Conservation (phyloP, 2,329 filamentous ascomycete species). For the Beauveria sp. region DNA sequence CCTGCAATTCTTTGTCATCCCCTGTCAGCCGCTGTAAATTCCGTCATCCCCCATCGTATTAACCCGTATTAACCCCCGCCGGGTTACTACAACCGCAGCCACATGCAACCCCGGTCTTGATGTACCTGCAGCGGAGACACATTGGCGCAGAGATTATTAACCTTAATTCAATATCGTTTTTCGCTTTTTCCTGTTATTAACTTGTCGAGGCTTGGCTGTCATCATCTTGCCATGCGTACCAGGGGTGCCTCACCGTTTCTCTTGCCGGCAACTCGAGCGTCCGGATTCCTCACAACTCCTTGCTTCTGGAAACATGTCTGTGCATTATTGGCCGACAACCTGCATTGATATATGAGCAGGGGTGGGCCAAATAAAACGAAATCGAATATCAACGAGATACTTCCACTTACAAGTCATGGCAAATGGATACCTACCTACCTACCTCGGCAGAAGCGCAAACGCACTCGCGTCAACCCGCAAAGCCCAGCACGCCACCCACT, state of each 20-base stretch:
- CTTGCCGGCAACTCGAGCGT: background rate
- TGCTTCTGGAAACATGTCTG: conserved; percentile 5
- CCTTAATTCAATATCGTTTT: background rate
- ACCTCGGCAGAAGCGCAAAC: background rate
- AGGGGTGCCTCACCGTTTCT: background rate
- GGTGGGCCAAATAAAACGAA: background rate
- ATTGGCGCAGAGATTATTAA: background rate
- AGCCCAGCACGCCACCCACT: background rate
- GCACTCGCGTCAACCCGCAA: background rate
- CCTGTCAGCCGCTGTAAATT: background rate
- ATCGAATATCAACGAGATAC: background rate
- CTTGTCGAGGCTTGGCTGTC: background rate
- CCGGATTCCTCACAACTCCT: background rate
- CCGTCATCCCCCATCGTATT: background rate
- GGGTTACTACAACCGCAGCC: background rate
- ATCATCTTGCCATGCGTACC: background rate
- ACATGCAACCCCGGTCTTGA: background rate
- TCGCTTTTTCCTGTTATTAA: background rate
- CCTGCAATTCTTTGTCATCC: background rate
- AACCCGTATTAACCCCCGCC: background rate
- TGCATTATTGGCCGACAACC: background rate
- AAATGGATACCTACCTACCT: background rate
- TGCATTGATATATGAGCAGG: background rate
- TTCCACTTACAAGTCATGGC: background rate
- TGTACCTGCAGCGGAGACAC: background rate